Percentiles rank a stretch among this genome's conserved stretches.
Evolutionary conservation across 1,284 basidiomycete species (phyloP).

Genomic region (Puccinia polysora): DNA sequence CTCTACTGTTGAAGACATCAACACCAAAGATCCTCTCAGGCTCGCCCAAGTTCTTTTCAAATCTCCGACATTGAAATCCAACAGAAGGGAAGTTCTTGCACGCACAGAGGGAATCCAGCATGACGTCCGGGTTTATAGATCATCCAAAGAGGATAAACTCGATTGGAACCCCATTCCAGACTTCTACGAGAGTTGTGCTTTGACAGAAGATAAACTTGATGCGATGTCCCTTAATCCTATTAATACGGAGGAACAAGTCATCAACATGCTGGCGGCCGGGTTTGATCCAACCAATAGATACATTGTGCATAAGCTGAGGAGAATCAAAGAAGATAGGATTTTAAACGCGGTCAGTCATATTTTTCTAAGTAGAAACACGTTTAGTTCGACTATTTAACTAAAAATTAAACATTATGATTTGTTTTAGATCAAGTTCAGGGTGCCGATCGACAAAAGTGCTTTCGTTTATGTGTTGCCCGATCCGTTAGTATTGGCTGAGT

Average conservation of each 20-base stretch:
- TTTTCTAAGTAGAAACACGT: background rate
- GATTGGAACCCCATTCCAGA: background rate
- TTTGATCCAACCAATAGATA: slow-evolving; percentile 6
- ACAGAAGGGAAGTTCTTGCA: background rate
- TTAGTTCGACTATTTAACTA: background rate
- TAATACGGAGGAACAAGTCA: background rate
- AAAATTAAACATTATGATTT: background rate
- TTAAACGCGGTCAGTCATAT: background rate
- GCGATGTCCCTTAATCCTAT: background rate
- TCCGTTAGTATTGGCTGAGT: background rate
- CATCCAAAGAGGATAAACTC: background rate
- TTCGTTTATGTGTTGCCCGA: slow-evolving; percentile 37
- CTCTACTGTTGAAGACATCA: background rate
- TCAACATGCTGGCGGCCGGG: slow-evolving; percentile 21
- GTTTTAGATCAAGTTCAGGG: slow-evolving; percentile 29
- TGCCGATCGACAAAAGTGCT: slow-evolving; percentile 13
- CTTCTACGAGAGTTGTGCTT: background rate
- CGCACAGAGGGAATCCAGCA: background rate
- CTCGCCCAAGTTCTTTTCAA: background rate
- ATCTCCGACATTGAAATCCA: background rate
- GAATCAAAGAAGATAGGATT: slow-evolving; percentile 15
- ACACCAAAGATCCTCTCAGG: slow-evolving; percentile 12
- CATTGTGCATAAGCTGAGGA: slow-evolving; percentile 16
- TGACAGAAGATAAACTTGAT: slow-evolving; percentile 5
- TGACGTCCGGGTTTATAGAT: slow-evolving; percentile 9